Percentiles rank a stretch among this genome's conserved stretches.
These are phyloP conservation scores for Capsicum baccatum DNA, from an alignment of 257 asterid genomes.

Conservation along the genomic window DNA sequence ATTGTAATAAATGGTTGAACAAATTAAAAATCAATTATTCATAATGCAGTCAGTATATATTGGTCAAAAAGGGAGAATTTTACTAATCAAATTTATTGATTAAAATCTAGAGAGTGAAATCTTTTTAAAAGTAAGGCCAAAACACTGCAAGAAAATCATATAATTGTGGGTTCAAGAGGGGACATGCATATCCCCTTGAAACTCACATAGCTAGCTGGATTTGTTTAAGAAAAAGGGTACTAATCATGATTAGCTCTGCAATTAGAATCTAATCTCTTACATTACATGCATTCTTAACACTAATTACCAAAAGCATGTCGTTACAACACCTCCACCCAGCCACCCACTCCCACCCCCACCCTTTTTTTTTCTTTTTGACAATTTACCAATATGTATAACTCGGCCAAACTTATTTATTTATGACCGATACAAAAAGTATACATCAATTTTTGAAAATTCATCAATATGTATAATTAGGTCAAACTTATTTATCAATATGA, in stretches of 20 bases:
- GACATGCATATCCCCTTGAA: constrained; percentile 26
- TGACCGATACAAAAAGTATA: too few relatives aligned
- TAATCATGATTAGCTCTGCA: constrained; percentile 40
- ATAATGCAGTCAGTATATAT: not conserved
- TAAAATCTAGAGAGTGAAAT: not conserved
- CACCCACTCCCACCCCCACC: too few relatives aligned
- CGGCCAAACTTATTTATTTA: too few relatives aligned
- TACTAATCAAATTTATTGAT: not conserved
- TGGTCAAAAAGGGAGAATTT: not conserved
- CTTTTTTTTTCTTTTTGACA: too few relatives aligned
- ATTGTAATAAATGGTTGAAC: not conserved
- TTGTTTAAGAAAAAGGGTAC: constrained; percentile 25
- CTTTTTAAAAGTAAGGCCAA: not conserved
- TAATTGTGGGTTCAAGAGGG: constrained; percentile 31
- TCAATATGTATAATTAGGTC: too few relatives aligned
- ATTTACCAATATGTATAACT: too few relatives aligned
- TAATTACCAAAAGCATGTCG: constrained; percentile 31
- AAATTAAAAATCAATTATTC: constrained; percentile 9
- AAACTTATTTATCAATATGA: too few relatives aligned
- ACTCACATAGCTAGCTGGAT: constrained; percentile 17
- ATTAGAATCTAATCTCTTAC: constrained; percentile 49
- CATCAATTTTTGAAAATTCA: too few relatives aligned
- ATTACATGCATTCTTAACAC: constrained; percentile 42
- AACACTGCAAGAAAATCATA: constrained; percentile 16
- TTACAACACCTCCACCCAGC: too few relatives aligned